Base-by-base conservation (phyloP, 192 early-diverging fungal species). In the Geosiphon pyriformis region DNA sequence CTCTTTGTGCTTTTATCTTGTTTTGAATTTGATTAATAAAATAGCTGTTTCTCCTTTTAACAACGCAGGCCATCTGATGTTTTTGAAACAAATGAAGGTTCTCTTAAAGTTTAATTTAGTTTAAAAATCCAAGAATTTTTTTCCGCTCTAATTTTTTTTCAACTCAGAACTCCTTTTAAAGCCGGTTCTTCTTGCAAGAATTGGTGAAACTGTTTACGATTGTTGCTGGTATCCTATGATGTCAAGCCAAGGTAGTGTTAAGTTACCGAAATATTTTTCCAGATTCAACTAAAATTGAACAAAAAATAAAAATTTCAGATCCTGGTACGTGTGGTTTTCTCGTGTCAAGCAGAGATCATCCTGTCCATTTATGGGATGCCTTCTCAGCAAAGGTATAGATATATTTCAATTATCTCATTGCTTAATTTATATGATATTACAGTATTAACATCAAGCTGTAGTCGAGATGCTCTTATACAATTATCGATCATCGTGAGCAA, bases 361-460 rank as follows among this genome's bases (percentile, higher is more conserved):
- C 92, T 0, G 63, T 92, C 3, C 90, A 83, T 26, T 57, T 94
- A 61, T 90, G 92, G 81, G 90, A 92, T 71, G 80, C 79, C 0
- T 80, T 69, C 33, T 80, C 84, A 22, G 84, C 84, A 31, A 72
- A 83, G 51, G 84, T 85, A 75, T 32, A 52, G 26, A 31, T 59
- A 37, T 47, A 18, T 17, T 18, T 34, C 10, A 30, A 17, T 20
- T 35, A 35, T 55, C 1, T 51, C 22, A 35, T 20, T n/a, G 3
- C 17, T 42, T 17, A 10, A 48, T 17, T 11, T 25, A 27, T 32
- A 15, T 42, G 35, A 60, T 33, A 42, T 26, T 59, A 26, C 27
- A 22, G 0, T 25, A 47, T 47, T 42, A 31, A 12, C 58, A 46
- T 57, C n/a, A n/a, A n/a, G n/a, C 3, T 51, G 15, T 53, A 84